Base-by-base conservation (phyloP, 2,329 filamentous ascomycete species). In the Penicillium psychrosexuale region DNA sequence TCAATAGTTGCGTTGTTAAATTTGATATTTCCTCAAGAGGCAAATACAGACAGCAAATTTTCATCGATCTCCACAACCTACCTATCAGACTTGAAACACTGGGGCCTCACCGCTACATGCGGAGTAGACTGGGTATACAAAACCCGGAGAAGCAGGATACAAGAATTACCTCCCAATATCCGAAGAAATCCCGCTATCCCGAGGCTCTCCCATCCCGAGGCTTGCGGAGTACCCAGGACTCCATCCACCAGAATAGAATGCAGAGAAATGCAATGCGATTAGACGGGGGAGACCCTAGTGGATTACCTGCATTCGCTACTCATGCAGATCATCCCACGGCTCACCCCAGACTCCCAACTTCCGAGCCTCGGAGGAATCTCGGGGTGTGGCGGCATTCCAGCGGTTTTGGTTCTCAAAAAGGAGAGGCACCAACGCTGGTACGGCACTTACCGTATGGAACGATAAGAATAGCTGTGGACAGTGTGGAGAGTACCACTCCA, bases 341-440 rank as follows among this genome's bases (percentile, higher is more conserved):
- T 51, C 52, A 39, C 52, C 52, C 52, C 57, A 49, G 55, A 53
- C 51, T 47, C 45, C 34, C 39, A 50, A 45, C 40, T 42, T 51
- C 36, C 59, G 47, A 60, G 44, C 50, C 47, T 62, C 60, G 61
- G 61, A 55, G 42, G 55, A 62, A 60, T 51, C 36, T 62, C 60
- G 60, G 58, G 19, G 37, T 34, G 19, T 9, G 1, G 15, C 17
- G 46, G 46, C 5, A 22, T 28, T 19, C 7, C n/a, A 8, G 2
- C 19, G 7, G 5, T 27, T 42, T 34, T 27, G 19, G 17, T 27
- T 27, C 24, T 8, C 8, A 13, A 27, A 27, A 28, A 33, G 42
- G n/a, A 30, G 31, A 49, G 24, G 31, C 44, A 27, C 24, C 39
- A 8, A 6, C 28, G 7, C 48, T n/a, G 4, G 39, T 48, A 53